Evolutionary conservation across 768 basidiomycete genomes (phyloP), one percentile per base, ranked within the genome.

Genomic region (Boletus fagicola): DNA sequence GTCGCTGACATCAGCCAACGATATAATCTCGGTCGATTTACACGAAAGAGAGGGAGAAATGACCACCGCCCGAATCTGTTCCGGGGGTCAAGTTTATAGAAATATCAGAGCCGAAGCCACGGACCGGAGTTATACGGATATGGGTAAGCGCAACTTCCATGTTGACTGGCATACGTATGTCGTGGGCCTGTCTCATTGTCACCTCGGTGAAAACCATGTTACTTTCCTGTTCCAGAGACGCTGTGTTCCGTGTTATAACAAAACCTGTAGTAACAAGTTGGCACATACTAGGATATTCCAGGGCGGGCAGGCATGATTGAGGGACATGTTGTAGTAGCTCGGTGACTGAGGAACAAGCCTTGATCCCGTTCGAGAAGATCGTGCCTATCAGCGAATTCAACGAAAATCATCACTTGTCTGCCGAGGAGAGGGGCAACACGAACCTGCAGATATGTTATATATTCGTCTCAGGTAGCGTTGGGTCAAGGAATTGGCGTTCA

Each of bases 1-100:
- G 63, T 97, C 94, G 72, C 91, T 92, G 60, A 97, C 82, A 57
- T 95, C 93, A 4, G 81, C 74, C 26, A 94, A 73, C 7, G 84
- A 80, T 53, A 95, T 85, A 53, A 96, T 84, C 64, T 97, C 94
- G 1, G 87, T 89, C 3, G 89, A 84, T 73, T 85, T 84, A 73
- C 90, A 89, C 11, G 84, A 80, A 49, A 92, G 72, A 0, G 77
- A 75, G 2, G 87, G 82, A 5, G 86, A 88, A 44, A 94, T 82
- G 9, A 83, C 77, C 62, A 83, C 80, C n/a, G 90, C 83, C 66
- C 87, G 89, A 61, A 83, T 78, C 85, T 89, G 62, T 26, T 49
- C 40, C 26, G 24, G 52, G 61, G 20, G 61, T 67, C 28, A 60
- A 48, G 13, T 26, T 50, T 26, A 11, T 20, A 33, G 1, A 33